Evolutionary conservation across 306 rosid species (phyloP).

Genomic region (Bauhinia variegata): DNA sequence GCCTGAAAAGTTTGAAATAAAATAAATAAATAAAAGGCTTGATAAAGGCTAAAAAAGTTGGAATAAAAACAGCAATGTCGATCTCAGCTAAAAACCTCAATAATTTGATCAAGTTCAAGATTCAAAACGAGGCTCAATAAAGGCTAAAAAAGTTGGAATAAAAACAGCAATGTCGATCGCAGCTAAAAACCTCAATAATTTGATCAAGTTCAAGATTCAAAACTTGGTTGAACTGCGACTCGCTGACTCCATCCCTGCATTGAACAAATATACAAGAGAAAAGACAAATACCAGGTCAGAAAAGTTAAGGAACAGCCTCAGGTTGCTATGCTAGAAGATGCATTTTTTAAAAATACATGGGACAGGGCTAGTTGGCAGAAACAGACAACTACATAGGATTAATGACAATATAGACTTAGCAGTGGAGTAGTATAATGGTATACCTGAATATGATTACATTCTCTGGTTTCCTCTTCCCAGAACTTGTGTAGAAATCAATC

Average conservation of each 20-base stretch:
- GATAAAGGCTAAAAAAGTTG: not conserved
- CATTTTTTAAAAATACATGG: too few relatives aligned
- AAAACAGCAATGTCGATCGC: not conserved
- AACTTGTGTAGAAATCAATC: constrained; percentile 74
- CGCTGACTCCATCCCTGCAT: constrained; percentile 93
- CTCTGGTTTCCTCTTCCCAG: constrained; percentile 73
- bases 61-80: not conserved
- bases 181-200: constrained; percentile 66
- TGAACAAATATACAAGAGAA: not conserved
- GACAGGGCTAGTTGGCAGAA: too few relatives aligned
- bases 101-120: too few relatives aligned
- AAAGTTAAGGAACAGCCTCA: not conserved
- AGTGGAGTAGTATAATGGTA: not conserved
- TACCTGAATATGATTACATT: constrained; percentile 93
- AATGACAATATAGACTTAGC: not conserved
- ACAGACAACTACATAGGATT: not conserved
- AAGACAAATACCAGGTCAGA: not conserved
- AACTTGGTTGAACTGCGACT: constrained; percentile 91
- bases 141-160: not conserved
- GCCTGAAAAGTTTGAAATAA: constrained; percentile 45
- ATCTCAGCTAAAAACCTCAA: constrained; percentile 48
- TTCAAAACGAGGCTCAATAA: not conserved
- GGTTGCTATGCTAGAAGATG: not conserved
- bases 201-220: constrained; percentile 78
- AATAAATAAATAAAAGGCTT: not conserved